Base-by-base conservation (phyloP, 345 rosid genomes). In the Schrenkiella parvula region DNA sequence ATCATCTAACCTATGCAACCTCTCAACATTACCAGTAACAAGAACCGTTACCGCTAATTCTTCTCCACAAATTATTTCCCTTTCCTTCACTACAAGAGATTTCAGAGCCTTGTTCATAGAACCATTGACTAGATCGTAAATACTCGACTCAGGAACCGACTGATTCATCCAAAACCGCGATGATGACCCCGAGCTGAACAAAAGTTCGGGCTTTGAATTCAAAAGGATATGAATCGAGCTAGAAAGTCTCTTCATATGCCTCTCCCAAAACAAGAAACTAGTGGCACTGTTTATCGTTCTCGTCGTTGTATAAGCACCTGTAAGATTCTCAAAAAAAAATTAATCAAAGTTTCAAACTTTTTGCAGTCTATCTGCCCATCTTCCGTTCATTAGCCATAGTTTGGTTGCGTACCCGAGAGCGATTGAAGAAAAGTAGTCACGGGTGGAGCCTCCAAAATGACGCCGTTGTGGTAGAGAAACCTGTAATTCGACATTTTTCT, bases 261-360 rank as follows among this genome's bases (percentile, higher is more conserved):
- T 79, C 18, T 80, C 87, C 96, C 96, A 86, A 66, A 90, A 88
- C 68, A 91, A 75, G 71, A 91, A 71, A 38, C 79, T 78, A 14
- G 84, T 53, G 4, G 67, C 84, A 46, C 63, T 82, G 79, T 80
- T 69, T 77, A 82, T 85, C 29, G 99, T 88, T 46, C 97, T 83
- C 6, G 99, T 80, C 69, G 93, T 88, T 4, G 96, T 86, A 84
- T 89, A 89, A 19, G 95, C 89, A 35, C 98, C 97, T 88, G 82
- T n/a, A 46, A 11, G 21, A 12, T 14, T 21, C 71, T 32, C 62
- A 31, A 6, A 41, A 31, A 29, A 32, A 12, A 7, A 38, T 15
- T 5, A 54, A 35, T 6, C 44, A 22, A 74, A 66, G 0, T 2
- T 48, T 37, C 14, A 37, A 57, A 56, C 46, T 58, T 59, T 39